These are phyloP conservation scores for Phytopythium oedochilum DNA, from an alignment of 352 stramenopile genomes.

Conservation along the genomic window DNA sequence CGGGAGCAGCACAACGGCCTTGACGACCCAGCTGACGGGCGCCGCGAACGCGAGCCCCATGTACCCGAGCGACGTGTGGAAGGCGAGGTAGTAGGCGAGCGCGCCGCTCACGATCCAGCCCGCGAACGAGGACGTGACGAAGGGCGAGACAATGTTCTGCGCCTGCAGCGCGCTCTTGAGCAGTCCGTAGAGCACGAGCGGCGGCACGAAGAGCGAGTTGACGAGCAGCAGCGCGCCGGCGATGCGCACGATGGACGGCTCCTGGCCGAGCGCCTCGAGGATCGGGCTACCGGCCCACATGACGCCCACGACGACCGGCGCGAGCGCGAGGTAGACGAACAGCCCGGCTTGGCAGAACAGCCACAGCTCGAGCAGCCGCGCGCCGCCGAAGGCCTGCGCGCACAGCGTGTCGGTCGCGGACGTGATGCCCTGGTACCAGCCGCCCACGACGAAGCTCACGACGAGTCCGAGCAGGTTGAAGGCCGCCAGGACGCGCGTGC, in stretches of 20 bases:
- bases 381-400: slow-evolving; percentile 36
- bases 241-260: slow-evolving; percentile 22
- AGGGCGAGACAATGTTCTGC: slow-evolving; percentile 38
- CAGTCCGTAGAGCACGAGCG: slow-evolving; percentile 24
- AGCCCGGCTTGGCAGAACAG: slow-evolving; percentile 43
- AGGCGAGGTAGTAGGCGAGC: slow-evolving; percentile 32
- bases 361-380: slow-evolving; percentile 31
- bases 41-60: slow-evolving; percentile 31
- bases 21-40: slow-evolving; percentile 27
- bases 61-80: slow-evolving; percentile 35
- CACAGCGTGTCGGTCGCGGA: slow-evolving; percentile 43
- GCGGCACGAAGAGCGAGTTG: slow-evolving; percentile 16
- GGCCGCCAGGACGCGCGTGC: slow-evolving; percentile 32
- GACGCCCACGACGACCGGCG: slow-evolving; percentile 18
- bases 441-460: slow-evolving; percentile 24
- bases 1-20: slow-evolving; percentile 25
- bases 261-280: slow-evolving; percentile 34
- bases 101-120: slow-evolving; percentile 19
- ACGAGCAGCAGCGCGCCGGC: slow-evolving; percentile 24
- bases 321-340: slow-evolving; percentile 21
- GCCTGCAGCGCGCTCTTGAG: slow-evolving; percentile 36
- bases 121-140: slow-evolving; percentile 17
- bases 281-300: slow-evolving; percentile 24
- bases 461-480: slow-evolving; percentile 18
- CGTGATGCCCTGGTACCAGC: slow-evolving; percentile 24